Conservation (phyloP, 306 rosid genomes). For the Herpetospermum pedunculosum region DNA sequence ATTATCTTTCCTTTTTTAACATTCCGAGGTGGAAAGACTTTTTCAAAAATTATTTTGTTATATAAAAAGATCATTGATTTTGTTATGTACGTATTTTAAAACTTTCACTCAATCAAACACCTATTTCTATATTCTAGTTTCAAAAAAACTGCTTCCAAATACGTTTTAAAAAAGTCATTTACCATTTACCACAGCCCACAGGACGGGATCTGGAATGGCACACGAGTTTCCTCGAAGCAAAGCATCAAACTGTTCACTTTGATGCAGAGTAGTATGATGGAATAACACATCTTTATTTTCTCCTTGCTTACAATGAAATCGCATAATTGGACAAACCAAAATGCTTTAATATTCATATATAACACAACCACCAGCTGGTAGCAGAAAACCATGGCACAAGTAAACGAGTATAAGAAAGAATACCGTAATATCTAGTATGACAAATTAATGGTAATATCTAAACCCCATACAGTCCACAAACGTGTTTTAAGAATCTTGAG, state of each 20-base stretch:
- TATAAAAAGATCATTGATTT: too few relatives aligned
- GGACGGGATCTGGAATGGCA: too few relatives aligned
- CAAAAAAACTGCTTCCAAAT: too few relatives aligned
- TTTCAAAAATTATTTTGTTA: too few relatives aligned
- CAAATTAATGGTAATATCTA: neutral
- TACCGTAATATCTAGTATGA: neutral
- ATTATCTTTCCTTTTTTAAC: too few relatives aligned
- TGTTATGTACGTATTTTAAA: too few relatives aligned
- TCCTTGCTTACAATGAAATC: constrained; percentile 5
- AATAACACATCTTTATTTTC: constrained; percentile 5
- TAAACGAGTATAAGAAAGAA: neutral
- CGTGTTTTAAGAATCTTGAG: constrained; percentile 78
- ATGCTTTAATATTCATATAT: neutral
- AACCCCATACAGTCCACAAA: too few relatives aligned
- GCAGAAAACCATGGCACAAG: constrained; percentile 6
- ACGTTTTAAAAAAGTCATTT: too few relatives aligned
- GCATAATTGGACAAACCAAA: neutral
- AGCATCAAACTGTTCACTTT: neutral
- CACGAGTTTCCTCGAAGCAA: neutral
- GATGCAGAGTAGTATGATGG: neutral
- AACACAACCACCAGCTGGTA: neutral
- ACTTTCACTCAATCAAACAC: too few relatives aligned
- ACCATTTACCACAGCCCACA: too few relatives aligned
- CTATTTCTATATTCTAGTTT: too few relatives aligned
- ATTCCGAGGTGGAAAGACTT: too few relatives aligned